Evolutionary conservation across 371 early-diverging fungal species (phyloP).

Genomic region (Rhizopus delemar): DNA sequence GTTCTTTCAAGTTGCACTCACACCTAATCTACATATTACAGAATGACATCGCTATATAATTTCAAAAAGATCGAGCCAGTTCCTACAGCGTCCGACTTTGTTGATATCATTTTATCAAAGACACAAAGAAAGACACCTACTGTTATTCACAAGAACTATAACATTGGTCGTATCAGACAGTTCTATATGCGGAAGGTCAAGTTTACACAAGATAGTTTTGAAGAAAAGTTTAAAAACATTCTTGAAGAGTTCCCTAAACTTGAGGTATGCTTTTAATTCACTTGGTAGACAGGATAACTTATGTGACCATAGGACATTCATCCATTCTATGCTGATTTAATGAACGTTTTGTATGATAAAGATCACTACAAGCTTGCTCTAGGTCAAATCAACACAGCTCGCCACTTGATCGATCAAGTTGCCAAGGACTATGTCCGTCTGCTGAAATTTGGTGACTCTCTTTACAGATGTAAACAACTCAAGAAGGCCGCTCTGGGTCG

Average conservation of each 20-base stretch:
- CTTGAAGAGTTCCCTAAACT: constrained; percentile 98
- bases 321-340: constrained; percentile 99
- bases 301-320: constrained; percentile 33
- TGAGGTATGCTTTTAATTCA: constrained; percentile 64
- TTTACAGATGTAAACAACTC: constrained; percentile 99
- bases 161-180: constrained; percentile 95
- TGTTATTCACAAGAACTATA: constrained; percentile 95
- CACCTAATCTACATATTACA: not conserved
- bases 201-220: constrained; percentile 98
- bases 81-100: constrained; percentile 91
- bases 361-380: constrained; percentile 99
- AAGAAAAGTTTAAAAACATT: constrained; percentile 93
- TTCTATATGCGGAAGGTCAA: constrained; percentile 99
- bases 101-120: constrained; percentile 98
- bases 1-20: no score
- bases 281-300: no score
- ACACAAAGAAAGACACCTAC: constrained; percentile 99
- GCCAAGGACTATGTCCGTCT: constrained; percentile 98
- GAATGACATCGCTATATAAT: constrained; percentile 75
- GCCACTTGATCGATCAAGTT: constrained; percentile 93
- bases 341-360: constrained; percentile 99
- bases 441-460: constrained; percentile 99
- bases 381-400: constrained; percentile 98
- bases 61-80: constrained; percentile 98
- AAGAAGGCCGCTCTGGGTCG: constrained; percentile 97